Evolutionary conservation across 768 basidiomycete genomes (phyloP).

Genomic region (Gymnopilus junonius): DNA sequence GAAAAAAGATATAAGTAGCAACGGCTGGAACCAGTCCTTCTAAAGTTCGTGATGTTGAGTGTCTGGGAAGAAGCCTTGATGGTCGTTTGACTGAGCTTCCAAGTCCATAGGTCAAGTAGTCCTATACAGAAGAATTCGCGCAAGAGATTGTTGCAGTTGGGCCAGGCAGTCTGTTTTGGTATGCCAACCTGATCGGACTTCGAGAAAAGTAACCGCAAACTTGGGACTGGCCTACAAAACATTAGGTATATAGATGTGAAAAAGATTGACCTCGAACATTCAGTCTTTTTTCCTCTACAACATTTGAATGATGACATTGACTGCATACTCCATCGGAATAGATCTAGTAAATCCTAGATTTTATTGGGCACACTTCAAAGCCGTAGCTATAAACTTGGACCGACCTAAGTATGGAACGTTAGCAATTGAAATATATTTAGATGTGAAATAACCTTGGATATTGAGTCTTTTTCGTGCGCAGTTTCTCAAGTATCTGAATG

Average conservation of each 20-base stretch:
- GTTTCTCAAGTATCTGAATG: slow-evolving; percentile 29
- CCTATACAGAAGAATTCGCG: background rate
- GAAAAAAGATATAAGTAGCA: slow-evolving; percentile 1
- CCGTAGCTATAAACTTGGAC: background rate
- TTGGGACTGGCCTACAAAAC: background rate
- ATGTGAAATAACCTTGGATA: background rate
- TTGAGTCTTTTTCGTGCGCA: slow-evolving; percentile 17
- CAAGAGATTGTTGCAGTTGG: background rate
- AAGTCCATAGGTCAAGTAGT: too few relatives aligned
- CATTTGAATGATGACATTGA: too few relatives aligned
- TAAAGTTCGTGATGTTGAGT: background rate
- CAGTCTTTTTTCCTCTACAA: too few relatives aligned
- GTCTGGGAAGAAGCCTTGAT: background rate
- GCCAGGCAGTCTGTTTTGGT: background rate
- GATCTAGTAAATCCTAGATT: too few relatives aligned
- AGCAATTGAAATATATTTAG: background rate
- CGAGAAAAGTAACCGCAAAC: background rate
- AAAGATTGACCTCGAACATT: too few relatives aligned
- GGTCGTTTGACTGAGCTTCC: background rate
- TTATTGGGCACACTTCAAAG: too few relatives aligned
- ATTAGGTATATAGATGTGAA: too few relatives aligned
- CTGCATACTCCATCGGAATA: too few relatives aligned
- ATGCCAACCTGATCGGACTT: slow-evolving; percentile 2
- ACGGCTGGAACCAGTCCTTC: background rate
- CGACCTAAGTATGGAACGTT: background rate